Evolutionary conservation across 1,284 basidiomycete genomes (phyloP), one percentile per base, ranked within the genome.

Genomic region (Quambalaria eucalypti): DNA sequence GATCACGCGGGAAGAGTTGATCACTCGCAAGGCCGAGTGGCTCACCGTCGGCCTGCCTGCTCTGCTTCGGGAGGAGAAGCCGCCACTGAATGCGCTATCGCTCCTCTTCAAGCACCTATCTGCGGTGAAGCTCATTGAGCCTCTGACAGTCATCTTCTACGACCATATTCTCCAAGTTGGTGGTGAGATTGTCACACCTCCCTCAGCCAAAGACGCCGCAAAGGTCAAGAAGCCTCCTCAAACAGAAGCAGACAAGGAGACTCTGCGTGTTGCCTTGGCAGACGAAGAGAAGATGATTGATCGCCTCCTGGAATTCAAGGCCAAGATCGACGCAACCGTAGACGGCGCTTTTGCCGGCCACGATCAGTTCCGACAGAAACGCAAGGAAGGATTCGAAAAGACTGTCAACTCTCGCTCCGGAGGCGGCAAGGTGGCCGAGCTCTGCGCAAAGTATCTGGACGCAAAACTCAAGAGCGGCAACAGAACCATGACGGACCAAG

Each of bases 361-460:
- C 28, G 49, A 54, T 5, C 66, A 69, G 8, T 76, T 79, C 55
- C 57, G 56, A 16, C 62, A 80, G 55, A 77, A 79, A 1, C 74
- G 80, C 36, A 73, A 80, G 38, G 85, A 88, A 56, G 87, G 86
- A 0, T 92, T 95, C 77, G 80, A 84, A n/a, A 78, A 76, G 12
- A 90, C 88, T 31, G 87, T 97, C 79, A 87, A 86, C 69, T 81
- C 82, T 25, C 82, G 91, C 23, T 48, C 51, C 6, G 16, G 52
- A 19, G 84, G 85, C 53, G 87, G 85, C 70, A 91, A 88, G 62
- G 90, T 90, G 4, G 92, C 93, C 0, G 92, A 96, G 77, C 86
- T 92, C 82, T 87, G 95, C 55, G 93, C 95, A 10, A 91, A 90
- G 73, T 84, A 88, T 71, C 79, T 97, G 39, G 92, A 97, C 76